A percentile compares a stretch with the other conserved stretches of the same genome.
These are phyloP conservation scores for Hippophae gyantsensis DNA, from an alignment of 306 rosid genomes.

Conservation along the genomic window DNA sequence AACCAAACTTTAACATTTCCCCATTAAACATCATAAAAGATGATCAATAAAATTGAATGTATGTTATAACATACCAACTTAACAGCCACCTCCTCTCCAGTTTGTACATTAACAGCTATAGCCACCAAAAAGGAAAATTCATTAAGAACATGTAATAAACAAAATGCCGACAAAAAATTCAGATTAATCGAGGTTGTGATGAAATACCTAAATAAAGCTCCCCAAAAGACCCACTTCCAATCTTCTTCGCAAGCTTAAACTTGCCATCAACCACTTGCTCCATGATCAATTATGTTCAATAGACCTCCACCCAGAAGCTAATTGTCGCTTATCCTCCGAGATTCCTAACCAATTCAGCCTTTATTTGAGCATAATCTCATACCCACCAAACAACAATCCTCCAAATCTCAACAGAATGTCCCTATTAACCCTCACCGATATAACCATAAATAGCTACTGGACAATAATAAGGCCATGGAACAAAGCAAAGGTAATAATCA, in stretches of 20 bases:
- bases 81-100: slow-evolving; percentile 98
- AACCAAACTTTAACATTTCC: background rate
- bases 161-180: background rate
- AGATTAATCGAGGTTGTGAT: background rate
- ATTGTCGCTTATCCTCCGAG: slow-evolving; percentile 20
- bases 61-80: slow-evolving; percentile 69
- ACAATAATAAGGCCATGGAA: slow-evolving; percentile 14
- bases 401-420: slow-evolving; percentile 27
- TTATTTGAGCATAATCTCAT: slow-evolving; percentile 31
- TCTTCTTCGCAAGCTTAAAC: slow-evolving; percentile 94
- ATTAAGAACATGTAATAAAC: slow-evolving; percentile 5
- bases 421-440: slow-evolving; percentile 20
- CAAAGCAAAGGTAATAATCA: slow-evolving; percentile 4
- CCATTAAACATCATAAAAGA: slow-evolving; percentile 5
- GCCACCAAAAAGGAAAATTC: slow-evolving; percentile 18
- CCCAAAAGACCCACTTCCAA: slow-evolving; percentile 98
- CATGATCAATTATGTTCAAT: slow-evolving; percentile 49
- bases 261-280: slow-evolving; percentile 87
- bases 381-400: slow-evolving; percentile 17
- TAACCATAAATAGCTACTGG: slow-evolving; percentile 17
- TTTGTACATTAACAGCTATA: slow-evolving; percentile 78
- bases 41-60: slow-evolving; percentile 1
- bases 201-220: slow-evolving; percentile 81
- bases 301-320: slow-evolving; percentile 26
- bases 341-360: slow-evolving; percentile 35